Conservation (phyloP, 495 filamentous ascomycete genomes). For the Neurospora tetraspora region DNA sequence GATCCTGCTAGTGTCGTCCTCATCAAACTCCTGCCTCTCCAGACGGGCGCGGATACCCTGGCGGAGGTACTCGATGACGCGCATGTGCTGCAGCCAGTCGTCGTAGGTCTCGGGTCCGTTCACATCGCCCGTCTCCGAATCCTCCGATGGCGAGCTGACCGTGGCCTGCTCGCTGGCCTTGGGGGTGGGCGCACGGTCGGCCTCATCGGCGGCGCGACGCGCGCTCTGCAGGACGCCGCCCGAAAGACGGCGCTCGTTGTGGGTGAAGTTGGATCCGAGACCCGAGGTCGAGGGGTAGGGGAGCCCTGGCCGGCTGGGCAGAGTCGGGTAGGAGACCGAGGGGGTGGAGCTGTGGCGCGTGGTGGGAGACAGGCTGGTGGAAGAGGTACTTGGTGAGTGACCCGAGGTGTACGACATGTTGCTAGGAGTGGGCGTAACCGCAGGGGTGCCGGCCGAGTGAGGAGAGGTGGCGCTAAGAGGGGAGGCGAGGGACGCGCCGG, state of each 20-base stretch:
- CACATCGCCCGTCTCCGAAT: slow-evolving; percentile 31
- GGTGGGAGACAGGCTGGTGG: slow-evolving; percentile 52
- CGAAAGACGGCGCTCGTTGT: slow-evolving; percentile 71
- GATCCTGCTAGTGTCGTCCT: slow-evolving; percentile 20
- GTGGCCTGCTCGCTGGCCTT: slow-evolving; percentile 31
- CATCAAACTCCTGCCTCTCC: slow-evolving; percentile 51
- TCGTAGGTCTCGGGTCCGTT: slow-evolving; percentile 42
- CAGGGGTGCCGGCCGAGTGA: slow-evolving; percentile 57
- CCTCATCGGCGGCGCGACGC: slow-evolving; percentile 25
- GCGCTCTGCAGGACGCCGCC: slow-evolving; percentile 75
- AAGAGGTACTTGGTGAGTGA: slow-evolving; percentile 68
- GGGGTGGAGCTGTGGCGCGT: slow-evolving; percentile 48
- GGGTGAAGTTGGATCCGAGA: slow-evolving; percentile 71
- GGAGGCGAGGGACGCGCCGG: slow-evolving; percentile 49
- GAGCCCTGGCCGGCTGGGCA: slow-evolving; percentile 44
- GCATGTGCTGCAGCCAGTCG: slow-evolving; percentile 75
- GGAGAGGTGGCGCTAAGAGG: slow-evolving; percentile 51
- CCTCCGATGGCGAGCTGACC: slow-evolving; percentile 35
- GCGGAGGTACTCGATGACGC: slow-evolving; percentile 65
- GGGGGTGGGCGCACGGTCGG: slow-evolving; percentile 40
- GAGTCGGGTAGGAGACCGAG: slow-evolving; percentile 68
- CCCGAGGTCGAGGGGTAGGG: slow-evolving; percentile 65
- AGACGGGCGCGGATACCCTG: slow-evolving; percentile 56
- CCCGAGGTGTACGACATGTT: slow-evolving; percentile 74
- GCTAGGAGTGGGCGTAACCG: slow-evolving; percentile 84